phyloP scores from a whole-genome alignment of 176 grass and related monocot genomes.

The Phragmites australis region DNA sequence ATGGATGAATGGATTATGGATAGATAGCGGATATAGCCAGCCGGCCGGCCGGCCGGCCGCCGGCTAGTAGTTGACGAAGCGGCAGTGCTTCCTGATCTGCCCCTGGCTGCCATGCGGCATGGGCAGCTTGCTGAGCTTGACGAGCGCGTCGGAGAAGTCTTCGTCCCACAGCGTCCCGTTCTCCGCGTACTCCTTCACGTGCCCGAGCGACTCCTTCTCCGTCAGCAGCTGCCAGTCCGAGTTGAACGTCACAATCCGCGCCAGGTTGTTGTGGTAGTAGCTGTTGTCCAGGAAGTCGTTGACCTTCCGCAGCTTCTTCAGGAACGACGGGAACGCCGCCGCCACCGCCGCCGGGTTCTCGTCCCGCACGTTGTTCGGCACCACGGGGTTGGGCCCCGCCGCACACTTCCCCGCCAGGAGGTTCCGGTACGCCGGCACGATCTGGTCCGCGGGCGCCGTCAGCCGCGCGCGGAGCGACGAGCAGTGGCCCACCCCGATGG shows the following conservation, averaged over 20 bases:
- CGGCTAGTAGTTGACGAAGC: slow-evolving; percentile 34
- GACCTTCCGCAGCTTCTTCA: slow-evolving; percentile 31
- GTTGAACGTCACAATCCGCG: slow-evolving; percentile 50
- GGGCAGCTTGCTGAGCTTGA: slow-evolving; percentile 69
- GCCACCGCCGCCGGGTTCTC: slow-evolving; percentile 28
- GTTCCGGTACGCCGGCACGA: slow-evolving; percentile 32
- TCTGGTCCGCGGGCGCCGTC: slow-evolving; percentile 23
- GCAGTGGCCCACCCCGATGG: slow-evolving; percentile 69
- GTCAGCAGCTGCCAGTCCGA: slow-evolving; percentile 59
- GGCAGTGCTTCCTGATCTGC: slow-evolving; percentile 52
- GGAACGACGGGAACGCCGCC: slow-evolving; percentile 22
- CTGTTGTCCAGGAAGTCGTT: slow-evolving; percentile 43
- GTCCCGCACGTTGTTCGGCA: slow-evolving; percentile 30
- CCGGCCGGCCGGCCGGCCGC: too few relatives aligned
- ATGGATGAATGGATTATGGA: background rate
- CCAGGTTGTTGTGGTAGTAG: slow-evolving; percentile 58
- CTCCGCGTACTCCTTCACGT: slow-evolving; percentile 52
- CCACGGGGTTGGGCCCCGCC: background rate
- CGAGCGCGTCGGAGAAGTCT: slow-evolving; percentile 56
- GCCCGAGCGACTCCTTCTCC: slow-evolving; percentile 40
- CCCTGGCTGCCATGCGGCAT: slow-evolving; percentile 40
- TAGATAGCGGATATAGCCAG: too few relatives aligned
- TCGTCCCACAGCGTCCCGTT: slow-evolving; percentile 46
- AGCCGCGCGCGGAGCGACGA: slow-evolving; percentile 48
- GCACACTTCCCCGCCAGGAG: slow-evolving; percentile 33